Base-by-base conservation (phyloP, 2,329 filamentous ascomycete genomes). In the Penicillium aurantiogriseum region DNA sequence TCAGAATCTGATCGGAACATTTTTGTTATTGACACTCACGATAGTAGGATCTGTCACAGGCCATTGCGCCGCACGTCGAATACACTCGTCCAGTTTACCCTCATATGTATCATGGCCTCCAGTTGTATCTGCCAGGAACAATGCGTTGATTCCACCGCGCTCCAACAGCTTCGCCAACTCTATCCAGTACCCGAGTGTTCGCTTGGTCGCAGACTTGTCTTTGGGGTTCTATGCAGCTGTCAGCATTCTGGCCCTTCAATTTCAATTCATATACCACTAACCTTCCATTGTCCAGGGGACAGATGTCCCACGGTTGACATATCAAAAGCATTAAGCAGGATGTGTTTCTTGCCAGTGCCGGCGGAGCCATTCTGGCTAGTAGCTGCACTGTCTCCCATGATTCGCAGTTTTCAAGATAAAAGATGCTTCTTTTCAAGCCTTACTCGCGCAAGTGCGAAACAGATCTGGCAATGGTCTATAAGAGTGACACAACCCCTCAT, bases 221-320 rank as follows among this genome's bases (percentile, higher is more conserved):
- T 72, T 76, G 0, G 86, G 85, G 51, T 88, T 85, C 81, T 85
- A 63, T 33, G 13, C 0, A 59, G 6, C 29, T 19, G 27, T 63
- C 31, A 65, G 47, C 19, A 1, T 40, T 10, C 13, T 13, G 21
- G 17, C 33, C 7, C 21, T 48, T 17, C 40, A 21, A 5, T 11
- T 42, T 36, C 7, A 44, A 19, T 48, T 56, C 63, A 23, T 11
- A 31, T 27, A 58, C 71, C 58, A 33, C 31, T 33, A 49, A 83
- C 83, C 75, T 86, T 88, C 86, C 86, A 88, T 73, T 88, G 85
- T 0, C 86, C 86, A 0, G 85, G 85, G 0, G 83, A 85, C 35
- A 88, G 68, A 67, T 88, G 86, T 2, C 85, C 85, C 6, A 87
- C 79, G 0, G 85, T 87, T 2, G 79, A 84, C 84, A 87, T 87